These are phyloP conservation scores for Fusarium mangiferae DNA, from an alignment of 2,329 filamentous ascomycete species.

Conservation along the genomic window DNA sequence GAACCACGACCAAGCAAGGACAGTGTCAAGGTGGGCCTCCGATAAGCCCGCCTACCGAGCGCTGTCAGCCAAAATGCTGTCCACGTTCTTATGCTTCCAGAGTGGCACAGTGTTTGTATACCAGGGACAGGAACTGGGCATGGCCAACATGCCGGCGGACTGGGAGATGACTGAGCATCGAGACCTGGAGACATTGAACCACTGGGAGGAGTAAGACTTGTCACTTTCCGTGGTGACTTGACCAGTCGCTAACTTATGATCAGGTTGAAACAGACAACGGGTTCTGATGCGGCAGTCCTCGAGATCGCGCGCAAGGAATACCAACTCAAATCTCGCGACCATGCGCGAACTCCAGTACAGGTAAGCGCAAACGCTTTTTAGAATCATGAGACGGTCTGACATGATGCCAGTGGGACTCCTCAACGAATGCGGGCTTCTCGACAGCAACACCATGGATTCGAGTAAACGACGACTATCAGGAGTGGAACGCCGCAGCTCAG, in stretches of 20 bases:
- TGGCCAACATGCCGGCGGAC: slow-evolving; percentile 60
- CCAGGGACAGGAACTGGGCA: slow-evolving; percentile 70
- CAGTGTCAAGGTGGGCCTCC: slow-evolving; percentile 60
- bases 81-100: slow-evolving; percentile 51
- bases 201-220: slow-evolving; percentile 23
- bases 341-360: slow-evolving; percentile 28
- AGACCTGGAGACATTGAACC: slow-evolving; percentile 30
- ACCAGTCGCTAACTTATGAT: not conserved
- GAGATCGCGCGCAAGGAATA: slow-evolving; percentile 26
- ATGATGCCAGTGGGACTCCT: slow-evolving; percentile 16
- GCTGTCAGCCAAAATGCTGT: slow-evolving; percentile 64
- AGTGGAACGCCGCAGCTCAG: slow-evolving; percentile 27
- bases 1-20: slow-evolving; percentile 71
- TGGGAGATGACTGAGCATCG: slow-evolving; percentile 61
- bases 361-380: not conserved
- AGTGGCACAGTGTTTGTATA: slow-evolving; percentile 67
- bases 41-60: slow-evolving; percentile 23
- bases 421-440: slow-evolving; percentile 26
- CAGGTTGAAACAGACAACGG: slow-evolving; percentile 4
- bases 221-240: not conserved
- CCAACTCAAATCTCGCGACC: slow-evolving; percentile 28
- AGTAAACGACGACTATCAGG: slow-evolving; percentile 31
- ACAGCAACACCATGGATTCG: slow-evolving; percentile 28
- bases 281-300: not conserved
- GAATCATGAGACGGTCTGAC: not conserved